Evolutionary conservation across 805 yeast species (phyloP), one percentile per base, ranked within the genome.

Genomic region (Kodamaea neixiangensis): DNA sequence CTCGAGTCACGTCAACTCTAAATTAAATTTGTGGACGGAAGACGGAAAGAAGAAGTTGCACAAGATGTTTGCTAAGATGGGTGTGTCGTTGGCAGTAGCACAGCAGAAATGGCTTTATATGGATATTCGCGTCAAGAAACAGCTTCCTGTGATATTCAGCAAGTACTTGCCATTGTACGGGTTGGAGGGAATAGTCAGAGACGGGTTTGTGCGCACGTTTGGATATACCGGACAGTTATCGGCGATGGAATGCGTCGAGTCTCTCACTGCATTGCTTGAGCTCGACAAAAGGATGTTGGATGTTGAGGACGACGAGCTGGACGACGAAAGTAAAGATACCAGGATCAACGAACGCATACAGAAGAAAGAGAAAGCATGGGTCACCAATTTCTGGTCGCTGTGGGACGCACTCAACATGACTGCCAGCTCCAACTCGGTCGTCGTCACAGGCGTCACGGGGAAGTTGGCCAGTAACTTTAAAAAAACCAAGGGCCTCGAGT

Each of bases 31-130:
- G 35, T 94, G 97, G 94, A 86, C 92, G 29, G 97, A 89, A 61
- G 92, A 87, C 51, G 99, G 99, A 5, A 80, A 86, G 57, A 90
- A 89, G 63, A 80, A 84, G 56, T 72, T 94, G 46, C 96, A 92
- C 64, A 90, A 91, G 59, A 78, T 94, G 81, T 89, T 94, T 71
- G 99, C 99, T 1, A 82, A 87, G 59, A 94, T 96, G 97, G 99
- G 99, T 6, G 86, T 94, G 5, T 86, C 97, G 0, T 73, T 94
- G 44, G 86, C 83, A 5, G 85, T 86, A n/a, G 94, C 98, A 0
- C 87, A 85, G 61, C 97, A 94, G 66, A 84, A 84, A 50, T 94
- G 98, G 98, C 76, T 86, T 20, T 96, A 93, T 65, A 82, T 93
- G 85, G 94, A 90, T 63, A 81, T 88, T 35, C 77, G 79, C 7